A percentile compares a stretch with the other conserved stretches of the same genome.
These are phyloP conservation scores for Fusarium sp. DNA, from an alignment of 2,329 filamentous ascomycete genomes.

Conservation along the genomic window DNA sequence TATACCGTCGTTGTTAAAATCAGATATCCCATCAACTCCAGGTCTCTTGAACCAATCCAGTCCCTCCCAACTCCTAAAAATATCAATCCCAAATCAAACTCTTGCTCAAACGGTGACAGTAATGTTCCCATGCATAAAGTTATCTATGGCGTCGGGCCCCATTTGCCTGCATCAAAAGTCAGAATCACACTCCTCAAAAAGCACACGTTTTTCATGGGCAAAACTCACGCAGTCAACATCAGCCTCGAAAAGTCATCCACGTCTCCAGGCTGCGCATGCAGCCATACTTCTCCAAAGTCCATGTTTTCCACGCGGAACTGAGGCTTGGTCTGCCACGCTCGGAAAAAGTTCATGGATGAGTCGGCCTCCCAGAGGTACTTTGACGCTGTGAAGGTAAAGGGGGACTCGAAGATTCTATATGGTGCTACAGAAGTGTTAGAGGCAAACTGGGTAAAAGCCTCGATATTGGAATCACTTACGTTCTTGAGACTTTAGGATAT, in stretches of 20 bases:
- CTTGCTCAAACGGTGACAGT: constrained; percentile 23
- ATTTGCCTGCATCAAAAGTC: constrained; percentile 46
- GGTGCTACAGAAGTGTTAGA: constrained; percentile 28
- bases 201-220: background rate
- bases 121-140: constrained; percentile 51
- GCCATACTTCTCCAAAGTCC: constrained; percentile 53
- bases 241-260: constrained; percentile 56
- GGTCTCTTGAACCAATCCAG: background rate
- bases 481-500: constrained; percentile 50
- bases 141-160: constrained; percentile 51
- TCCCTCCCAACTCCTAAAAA: background rate
- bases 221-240: constrained; percentile 54
- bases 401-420: constrained; percentile 27
- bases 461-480: constrained; percentile 40
- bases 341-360: constrained; percentile 57
- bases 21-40: background rate
- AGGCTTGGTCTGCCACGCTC: constrained; percentile 58
- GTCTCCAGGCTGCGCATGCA: constrained; percentile 52
- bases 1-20: background rate
- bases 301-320: constrained; percentile 52
- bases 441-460: background rate
- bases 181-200: background rate
- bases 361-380: constrained; percentile 58
- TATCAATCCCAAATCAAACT: background rate
- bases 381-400: constrained; percentile 53